Evolutionary conservation across 345 rosid genomes (phyloP).

Genomic region (Cochlearia excelsa): DNA sequence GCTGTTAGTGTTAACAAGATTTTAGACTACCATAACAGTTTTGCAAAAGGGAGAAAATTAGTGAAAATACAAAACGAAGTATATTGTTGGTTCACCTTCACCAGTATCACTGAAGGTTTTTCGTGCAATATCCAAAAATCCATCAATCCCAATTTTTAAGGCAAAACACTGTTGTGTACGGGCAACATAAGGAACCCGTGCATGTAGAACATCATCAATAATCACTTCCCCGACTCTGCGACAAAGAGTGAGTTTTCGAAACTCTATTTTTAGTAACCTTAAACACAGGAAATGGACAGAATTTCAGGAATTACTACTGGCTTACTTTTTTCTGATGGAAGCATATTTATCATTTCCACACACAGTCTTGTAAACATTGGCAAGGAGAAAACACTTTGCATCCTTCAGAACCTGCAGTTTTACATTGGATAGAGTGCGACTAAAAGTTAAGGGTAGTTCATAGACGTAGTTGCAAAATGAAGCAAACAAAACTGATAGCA

Average conservation of each 20-base stretch:
- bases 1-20: slow-evolving; percentile 47
- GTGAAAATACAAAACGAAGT: slow-evolving; percentile 20
- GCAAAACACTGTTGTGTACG: slow-evolving; percentile 99
- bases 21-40: slow-evolving; percentile 23
- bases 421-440: slow-evolving; percentile 11
- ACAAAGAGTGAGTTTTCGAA: slow-evolving; percentile 21
- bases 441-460: slow-evolving; percentile 12
- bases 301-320: slow-evolving; percentile 18
- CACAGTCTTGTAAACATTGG: slow-evolving; percentile 66
- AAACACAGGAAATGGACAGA: neutral
- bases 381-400: slow-evolving; percentile 81
- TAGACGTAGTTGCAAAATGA: slow-evolving; percentile 1
- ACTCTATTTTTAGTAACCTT: slow-evolving; percentile 16
- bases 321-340: slow-evolving; percentile 75
- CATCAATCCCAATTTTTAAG: slow-evolving; percentile 92
- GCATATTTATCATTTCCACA: slow-evolving; percentile 75
- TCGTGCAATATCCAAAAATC: slow-evolving; percentile 84
- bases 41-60: slow-evolving; percentile 7
- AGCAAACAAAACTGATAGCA: slow-evolving; percentile 7
- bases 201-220: slow-evolving; percentile 94
- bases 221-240: slow-evolving; percentile 82
- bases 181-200: slow-evolving; percentile 91
- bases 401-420: slow-evolving; percentile 71
- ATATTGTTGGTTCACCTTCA: slow-evolving; percentile 60
- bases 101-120: slow-evolving; percentile 95